Percentiles rank a stretch among this genome's conserved stretches.
Conservation (phyloP, 768 basidiomycete species). For the Melanogaster broomeanus region DNA sequence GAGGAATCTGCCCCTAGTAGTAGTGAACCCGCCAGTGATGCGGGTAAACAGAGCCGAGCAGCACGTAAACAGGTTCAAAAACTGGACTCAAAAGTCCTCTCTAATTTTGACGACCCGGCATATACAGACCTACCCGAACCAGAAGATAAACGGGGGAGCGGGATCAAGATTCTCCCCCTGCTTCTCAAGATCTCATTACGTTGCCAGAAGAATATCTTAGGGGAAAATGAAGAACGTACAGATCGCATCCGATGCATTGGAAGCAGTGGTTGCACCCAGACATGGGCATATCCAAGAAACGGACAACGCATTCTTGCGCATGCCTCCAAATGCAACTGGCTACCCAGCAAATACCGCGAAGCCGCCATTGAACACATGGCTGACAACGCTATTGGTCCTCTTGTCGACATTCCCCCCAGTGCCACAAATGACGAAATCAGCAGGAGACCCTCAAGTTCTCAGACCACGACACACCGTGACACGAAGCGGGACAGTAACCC, state of each 20-base stretch:
- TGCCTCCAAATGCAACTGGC: slow-evolving; percentile 2
- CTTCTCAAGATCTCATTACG: neutral
- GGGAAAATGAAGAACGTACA: neutral
- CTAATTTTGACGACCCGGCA: neutral
- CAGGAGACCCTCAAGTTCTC: too few species aligned
- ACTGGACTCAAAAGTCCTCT: slow-evolving; percentile 1
- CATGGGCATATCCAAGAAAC: neutral
- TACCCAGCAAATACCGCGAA: neutral
- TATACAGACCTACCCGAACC: slow-evolving; percentile 9
- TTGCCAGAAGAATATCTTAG: neutral
- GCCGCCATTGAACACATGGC: neutral
- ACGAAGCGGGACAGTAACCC: too few species aligned
- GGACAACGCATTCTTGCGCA: slow-evolving; percentile 1
- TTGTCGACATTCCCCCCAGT: too few species aligned
- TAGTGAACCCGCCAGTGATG: too few species aligned
- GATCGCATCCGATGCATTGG: neutral
- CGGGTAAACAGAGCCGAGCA: too few species aligned
- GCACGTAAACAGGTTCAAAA: neutral
- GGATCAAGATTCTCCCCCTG: neutral
- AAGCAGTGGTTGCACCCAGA: neutral
- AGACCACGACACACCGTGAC: too few species aligned
- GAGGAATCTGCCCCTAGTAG: too few species aligned
- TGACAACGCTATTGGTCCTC: too few species aligned
- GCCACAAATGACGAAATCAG: too few species aligned
- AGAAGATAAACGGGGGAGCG: neutral